Evolutionary conservation across 768 basidiomycete genomes (phyloP).

Genomic region (Pleurotus eryngii): DNA sequence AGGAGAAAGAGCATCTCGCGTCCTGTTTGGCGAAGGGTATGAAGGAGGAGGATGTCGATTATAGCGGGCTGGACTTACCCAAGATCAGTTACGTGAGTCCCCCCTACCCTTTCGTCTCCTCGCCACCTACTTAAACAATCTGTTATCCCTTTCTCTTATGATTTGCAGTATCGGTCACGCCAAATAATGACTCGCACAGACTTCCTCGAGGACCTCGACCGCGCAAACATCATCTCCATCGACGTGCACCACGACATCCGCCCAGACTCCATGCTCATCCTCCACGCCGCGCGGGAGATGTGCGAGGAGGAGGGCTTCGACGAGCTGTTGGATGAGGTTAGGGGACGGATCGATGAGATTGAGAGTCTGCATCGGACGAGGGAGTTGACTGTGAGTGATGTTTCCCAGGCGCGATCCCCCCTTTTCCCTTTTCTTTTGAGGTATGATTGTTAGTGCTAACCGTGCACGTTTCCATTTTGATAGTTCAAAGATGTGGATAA

Average conservation of each 20-base stretch:
- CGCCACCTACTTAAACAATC: too few species aligned
- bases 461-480: conserved; percentile 16
- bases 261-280: conserved; percentile 75
- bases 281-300: conserved; percentile 69
- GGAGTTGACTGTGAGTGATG: conserved; percentile 61
- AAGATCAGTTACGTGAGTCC: conserved; percentile 54
- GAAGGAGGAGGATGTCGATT: conserved; percentile 24
- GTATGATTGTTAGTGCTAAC: conserved; percentile 35
- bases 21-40: conserved; percentile 32
- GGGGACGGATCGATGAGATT: conserved; percentile 80
- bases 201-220: conserved; percentile 74
- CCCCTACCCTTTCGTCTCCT: neutral
- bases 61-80: conserved; percentile 54
- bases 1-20: conserved; percentile 40
- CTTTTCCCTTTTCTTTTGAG: conserved; percentile 16
- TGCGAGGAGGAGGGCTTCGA: conserved; percentile 77
- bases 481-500: conserved; percentile 50
- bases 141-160: neutral
- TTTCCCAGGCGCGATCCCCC: neutral
- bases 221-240: conserved; percentile 71
- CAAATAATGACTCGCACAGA: conserved; percentile 85
- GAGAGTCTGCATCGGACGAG: conserved; percentile 79
- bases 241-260: conserved; percentile 78
- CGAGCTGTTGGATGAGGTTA: conserved; percentile 67
- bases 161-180: conserved; percentile 56